Conservation (phyloP, 139 green algal genomes). For the Coelastrella sp. region DNA sequence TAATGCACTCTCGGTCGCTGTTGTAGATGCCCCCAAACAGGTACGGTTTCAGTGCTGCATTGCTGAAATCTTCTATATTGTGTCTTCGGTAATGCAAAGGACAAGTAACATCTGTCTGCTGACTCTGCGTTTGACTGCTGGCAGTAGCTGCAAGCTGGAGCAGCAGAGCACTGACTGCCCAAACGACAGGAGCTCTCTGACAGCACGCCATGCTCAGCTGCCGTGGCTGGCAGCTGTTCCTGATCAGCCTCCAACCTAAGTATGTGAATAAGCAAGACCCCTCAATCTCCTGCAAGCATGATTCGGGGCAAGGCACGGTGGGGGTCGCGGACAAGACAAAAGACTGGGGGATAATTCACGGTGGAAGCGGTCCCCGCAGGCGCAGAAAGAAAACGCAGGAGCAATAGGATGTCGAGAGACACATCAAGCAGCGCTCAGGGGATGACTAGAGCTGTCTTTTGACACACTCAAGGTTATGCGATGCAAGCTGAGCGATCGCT, state of each 20-base stretch:
- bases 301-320: too few species aligned
- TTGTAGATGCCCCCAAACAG: slow-evolving; percentile 42
- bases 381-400: too few species aligned
- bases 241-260: too few species aligned
- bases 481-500: too few species aligned
- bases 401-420: too few species aligned
- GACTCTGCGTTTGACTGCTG: background rate
- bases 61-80: slow-evolving; percentile 10
- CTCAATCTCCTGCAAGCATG: background rate
- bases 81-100: slow-evolving; percentile 37
- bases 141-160: background rate
- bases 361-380: too few species aligned
- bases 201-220: background rate
- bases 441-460: too few species aligned
- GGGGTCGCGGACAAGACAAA: too few species aligned
- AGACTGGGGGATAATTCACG: too few species aligned
- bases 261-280: background rate
- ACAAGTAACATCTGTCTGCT: background rate
- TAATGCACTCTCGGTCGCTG: background rate
- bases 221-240: background rate
- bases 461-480: too few species aligned
- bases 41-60: background rate
- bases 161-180: too few species aligned
- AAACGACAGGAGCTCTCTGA: slow-evolving; percentile 1
- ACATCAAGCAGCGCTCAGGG: too few species aligned